Conservation (phyloP, 2,329 filamentous ascomycete species). For the Alternaria brassicae region DNA sequence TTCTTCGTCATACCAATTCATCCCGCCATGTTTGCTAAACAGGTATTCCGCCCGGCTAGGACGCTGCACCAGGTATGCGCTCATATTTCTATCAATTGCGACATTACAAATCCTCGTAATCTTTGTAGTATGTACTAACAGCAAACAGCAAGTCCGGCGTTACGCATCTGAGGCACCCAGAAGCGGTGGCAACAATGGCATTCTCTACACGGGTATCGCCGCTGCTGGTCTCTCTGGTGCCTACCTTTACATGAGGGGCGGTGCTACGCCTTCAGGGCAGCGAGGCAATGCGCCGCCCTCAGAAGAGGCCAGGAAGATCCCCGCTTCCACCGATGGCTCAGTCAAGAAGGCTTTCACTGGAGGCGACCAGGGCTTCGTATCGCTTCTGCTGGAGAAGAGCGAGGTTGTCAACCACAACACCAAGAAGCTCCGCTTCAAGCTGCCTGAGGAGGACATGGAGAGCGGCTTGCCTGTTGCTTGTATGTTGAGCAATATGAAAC, state of each 20-base stretch:
- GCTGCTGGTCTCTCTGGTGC: conserved; percentile 64
- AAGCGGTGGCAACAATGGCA: conserved; percentile 53
- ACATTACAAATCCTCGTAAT: conserved; percentile 24
- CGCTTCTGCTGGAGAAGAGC: conserved; percentile 78
- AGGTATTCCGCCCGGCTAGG: conserved; percentile 53
- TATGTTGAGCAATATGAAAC: conserved; percentile 43
- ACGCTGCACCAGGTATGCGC: conserved; percentile 50
- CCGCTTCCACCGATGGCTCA: conserved; percentile 48
- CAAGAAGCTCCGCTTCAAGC: conserved; percentile 87
- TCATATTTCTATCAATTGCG: conserved; percentile 15
- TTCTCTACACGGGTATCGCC: conserved; percentile 66
- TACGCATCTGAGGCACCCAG: conserved; percentile 74
- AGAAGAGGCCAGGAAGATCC: conserved; percentile 48
- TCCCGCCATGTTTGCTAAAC: conserved; percentile 54
- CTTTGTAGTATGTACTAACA: conserved; percentile 27
- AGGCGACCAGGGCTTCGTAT: conserved; percentile 88
- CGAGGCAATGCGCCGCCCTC: conserved; percentile 38
- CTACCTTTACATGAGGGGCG: conserved; percentile 57
- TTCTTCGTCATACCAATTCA: conserved; percentile 30
- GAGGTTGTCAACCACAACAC: conserved; percentile 92
- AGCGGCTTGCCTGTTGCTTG: conserved; percentile 84
- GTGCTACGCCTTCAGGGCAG: conserved; percentile 34
- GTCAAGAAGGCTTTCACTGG: conserved; percentile 72
- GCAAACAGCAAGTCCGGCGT: conserved; percentile 65
- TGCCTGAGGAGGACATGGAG: conserved; percentile 83